Percentiles rank a stretch among this genome's conserved stretches.
Evolutionary conservation across 2,329 filamentous ascomycete species (phyloP).

Genomic region (Xylaria sp.): DNA sequence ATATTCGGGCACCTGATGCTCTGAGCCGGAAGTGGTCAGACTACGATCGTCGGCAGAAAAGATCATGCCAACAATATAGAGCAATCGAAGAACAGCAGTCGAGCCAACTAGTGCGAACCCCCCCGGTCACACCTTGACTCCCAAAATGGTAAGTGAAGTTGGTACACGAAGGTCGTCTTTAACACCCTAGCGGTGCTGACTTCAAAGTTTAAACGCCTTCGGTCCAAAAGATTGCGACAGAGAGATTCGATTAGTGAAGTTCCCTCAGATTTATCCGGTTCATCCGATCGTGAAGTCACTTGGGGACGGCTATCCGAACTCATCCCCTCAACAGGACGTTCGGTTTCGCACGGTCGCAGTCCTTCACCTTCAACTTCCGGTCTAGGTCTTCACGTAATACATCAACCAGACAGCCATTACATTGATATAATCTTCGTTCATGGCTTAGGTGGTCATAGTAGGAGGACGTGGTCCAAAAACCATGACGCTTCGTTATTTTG

Average conservation of each 20-base stretch:
- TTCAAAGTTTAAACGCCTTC: conserved; percentile 20
- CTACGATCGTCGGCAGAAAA: too few relatives aligned
- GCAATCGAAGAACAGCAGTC: too few relatives aligned
- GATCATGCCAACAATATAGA: too few relatives aligned
- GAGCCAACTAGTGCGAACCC: too few relatives aligned
- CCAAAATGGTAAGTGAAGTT: too few relatives aligned
- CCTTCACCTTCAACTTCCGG: conserved; percentile 12
- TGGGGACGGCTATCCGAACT: conserved; percentile 3
- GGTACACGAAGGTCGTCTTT: too few relatives aligned
- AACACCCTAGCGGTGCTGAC: not conserved
- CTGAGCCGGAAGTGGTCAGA: not conserved
- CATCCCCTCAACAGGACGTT: not conserved
- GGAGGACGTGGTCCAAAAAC: conserved; percentile 25
- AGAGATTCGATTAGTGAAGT: not conserved
- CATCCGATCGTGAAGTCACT: not conserved
- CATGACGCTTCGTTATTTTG: conserved; percentile 18
- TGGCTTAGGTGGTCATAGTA: conserved; percentile 22
- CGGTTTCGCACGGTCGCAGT: not conserved
- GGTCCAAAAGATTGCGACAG: conserved; percentile 1
- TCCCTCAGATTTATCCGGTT: not conserved
- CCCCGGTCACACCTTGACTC: too few relatives aligned
- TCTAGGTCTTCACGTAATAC: conserved; percentile 27
- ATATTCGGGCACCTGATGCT: too few relatives aligned
- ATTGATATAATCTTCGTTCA: conserved; percentile 24
- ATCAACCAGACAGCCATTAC: conserved; percentile 13